Base-by-base conservation (phyloP, 2,329 filamentous ascomycete genomes). In the Phyllosticta citrichinensis region DNA sequence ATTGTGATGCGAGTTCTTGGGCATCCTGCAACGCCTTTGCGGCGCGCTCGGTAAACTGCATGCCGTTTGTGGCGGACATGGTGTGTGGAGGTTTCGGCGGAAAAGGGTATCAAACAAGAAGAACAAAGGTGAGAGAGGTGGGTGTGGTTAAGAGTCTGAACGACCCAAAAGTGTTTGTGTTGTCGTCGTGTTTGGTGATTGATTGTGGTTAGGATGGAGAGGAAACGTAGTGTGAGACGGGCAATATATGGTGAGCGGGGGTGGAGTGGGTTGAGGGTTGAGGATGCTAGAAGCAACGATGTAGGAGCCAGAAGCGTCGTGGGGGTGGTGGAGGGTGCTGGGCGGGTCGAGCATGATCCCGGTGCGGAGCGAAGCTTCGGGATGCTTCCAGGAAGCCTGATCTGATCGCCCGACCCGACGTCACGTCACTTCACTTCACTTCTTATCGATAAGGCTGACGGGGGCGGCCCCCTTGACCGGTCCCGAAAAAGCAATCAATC, bases 41-140 rank as follows among this genome's bases (percentile, higher is more conserved):
- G 66, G 90, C 94, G 77, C 89, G 82, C 77, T 97, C 93, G 66
- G 94, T 99, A 74, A 97, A 97, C 73, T 95, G 87, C 86, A 92
- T 90, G 69, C 86, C 84, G 58, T 86, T 91, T 90, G 17, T 53
- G 51, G 58, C 9, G n/a, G n/a, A 27, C n/a, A 24, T 47, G 19
- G 56, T 52, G 24, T 22, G 17, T 17, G 12, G 30, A 11, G 12
- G 19, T 14, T 52, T 24, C 24, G 53, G 47, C 4, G 20, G 2
- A 17, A 53, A 53, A 53, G 52, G 58, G 58, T 60, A 60, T 60
- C 54, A 56, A 60, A 51, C 12, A 30, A 30, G 22, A 30, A 30
- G 24, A 27, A 50, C 17, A 33, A 51, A 55, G 8, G 55, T 47
- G 30, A 51, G 57, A 33, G 50, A 51, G 25, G 27, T 30, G 27